Evolutionary conservation across 495 filamentous ascomycete species (phyloP).

Genomic region (Aspergillus sclerotioniger): DNA sequence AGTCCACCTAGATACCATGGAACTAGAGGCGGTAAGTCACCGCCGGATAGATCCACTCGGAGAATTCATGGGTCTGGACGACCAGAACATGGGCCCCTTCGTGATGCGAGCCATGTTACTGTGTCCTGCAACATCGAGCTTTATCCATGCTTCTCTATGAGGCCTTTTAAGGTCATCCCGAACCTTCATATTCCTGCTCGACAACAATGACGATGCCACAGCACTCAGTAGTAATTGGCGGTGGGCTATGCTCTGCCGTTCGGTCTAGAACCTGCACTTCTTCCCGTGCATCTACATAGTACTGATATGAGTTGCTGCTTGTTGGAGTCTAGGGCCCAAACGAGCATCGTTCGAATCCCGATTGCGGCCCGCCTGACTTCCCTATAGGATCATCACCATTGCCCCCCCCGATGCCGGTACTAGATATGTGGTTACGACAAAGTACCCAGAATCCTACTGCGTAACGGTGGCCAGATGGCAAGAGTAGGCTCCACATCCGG

Average conservation of each 20-base stretch:
- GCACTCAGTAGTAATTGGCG: conserved; percentile 10
- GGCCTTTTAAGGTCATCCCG: not conserved
- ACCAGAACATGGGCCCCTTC: not conserved
- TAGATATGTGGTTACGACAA: too few species aligned
- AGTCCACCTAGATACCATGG: conserved; percentile 1
- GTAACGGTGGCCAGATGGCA: too few species aligned
- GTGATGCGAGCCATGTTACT: not conserved
- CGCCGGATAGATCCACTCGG: conserved; percentile 18
- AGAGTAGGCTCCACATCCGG: not conserved
- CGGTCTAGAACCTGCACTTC: conserved; percentile 26
- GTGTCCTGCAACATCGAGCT: not conserved
- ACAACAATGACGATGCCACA: not conserved
- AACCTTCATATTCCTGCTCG: not conserved
- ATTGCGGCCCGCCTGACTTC: too few species aligned
- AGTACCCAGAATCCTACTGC: too few species aligned
- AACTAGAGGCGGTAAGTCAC: conserved; percentile 16
- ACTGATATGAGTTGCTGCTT: conserved; percentile 8
- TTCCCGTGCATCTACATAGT: conserved; percentile 11
- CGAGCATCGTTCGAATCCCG: too few species aligned
- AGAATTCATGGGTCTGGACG: conserved; percentile 6
- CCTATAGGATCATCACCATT: too few species aligned
- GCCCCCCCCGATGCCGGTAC: too few species aligned
- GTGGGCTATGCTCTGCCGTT: conserved; percentile 14
- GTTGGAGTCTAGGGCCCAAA: not conserved
- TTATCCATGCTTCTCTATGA: not conserved